Conservation (phyloP, 805 yeast genomes). For the Wickerhamiella azymoides region DNA sequence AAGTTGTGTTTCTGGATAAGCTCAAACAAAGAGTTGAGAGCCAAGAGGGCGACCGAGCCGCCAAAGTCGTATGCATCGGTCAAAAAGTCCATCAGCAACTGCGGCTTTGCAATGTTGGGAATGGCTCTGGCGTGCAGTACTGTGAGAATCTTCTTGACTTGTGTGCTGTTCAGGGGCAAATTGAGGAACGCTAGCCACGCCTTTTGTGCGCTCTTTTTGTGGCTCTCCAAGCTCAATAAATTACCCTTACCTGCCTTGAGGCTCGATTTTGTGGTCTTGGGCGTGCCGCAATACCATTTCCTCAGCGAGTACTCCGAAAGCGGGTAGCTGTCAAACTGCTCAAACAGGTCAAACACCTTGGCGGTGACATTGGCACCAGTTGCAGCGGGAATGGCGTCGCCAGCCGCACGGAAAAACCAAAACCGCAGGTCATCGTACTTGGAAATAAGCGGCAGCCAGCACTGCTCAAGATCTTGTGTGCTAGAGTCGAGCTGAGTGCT, state of each 20-base stretch:
- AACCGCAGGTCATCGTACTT: slow-evolving; percentile 65
- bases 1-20: slow-evolving; percentile 69
- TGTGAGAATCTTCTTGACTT: slow-evolving; percentile 54
- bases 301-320: slow-evolving; percentile 15
- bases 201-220: slow-evolving; percentile 29
- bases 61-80: slow-evolving; percentile 67
- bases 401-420: slow-evolving; percentile 47
- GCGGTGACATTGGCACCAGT: slow-evolving; percentile 9
- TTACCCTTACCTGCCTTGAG: slow-evolving; percentile 24
- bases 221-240: slow-evolving; percentile 31
- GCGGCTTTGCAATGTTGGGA: slow-evolving; percentile 68
- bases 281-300: slow-evolving; percentile 13
- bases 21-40: slow-evolving; percentile 78
- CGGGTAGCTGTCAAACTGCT: slow-evolving; percentile 16
- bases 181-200: slow-evolving; percentile 45
- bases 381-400: slow-evolving; percentile 27
- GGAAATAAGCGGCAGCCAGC: slow-evolving; percentile 18
- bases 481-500: slow-evolving; percentile 28
- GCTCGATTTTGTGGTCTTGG: slow-evolving; percentile 16
- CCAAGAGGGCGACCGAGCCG: slow-evolving; percentile 54
- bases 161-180: slow-evolving; percentile 34
- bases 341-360: slow-evolving; percentile 15
- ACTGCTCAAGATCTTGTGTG: slow-evolving; percentile 21
- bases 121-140: slow-evolving; percentile 73
- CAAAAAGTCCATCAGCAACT: slow-evolving; percentile 79